Base-by-base conservation (phyloP, 139 green algal species). In the Chlamydomonas eustigma region DNA sequence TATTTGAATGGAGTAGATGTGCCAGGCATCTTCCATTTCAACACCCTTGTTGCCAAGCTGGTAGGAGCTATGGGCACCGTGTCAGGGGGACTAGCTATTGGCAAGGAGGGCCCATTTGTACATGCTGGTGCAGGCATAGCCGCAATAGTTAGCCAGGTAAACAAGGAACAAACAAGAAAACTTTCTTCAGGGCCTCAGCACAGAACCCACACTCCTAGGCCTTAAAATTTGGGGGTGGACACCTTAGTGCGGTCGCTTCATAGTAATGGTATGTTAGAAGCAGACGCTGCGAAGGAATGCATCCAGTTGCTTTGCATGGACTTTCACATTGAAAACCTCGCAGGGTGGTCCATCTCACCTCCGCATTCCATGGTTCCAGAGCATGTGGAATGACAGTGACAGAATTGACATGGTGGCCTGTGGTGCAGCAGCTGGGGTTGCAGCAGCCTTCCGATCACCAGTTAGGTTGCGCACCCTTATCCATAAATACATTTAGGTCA, bases 71-170 rank as follows among this genome's bases (percentile, higher is more conserved):
- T 95, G 2, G 87, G 88, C 25, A 86, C 82, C 3, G 90, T 96
- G 50, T 82, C 90, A n/a, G 92, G 85, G 0, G 90, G 91, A 0
- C 84, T 97, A 37, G 88, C 91, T 0, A 81, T 96, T 2, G 92
- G 92, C 63, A 96, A 96, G 78, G 92, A 97, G 76, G 92, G 92
- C 2, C 92, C 92, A 2, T 90, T 96, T 39, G 88, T 97, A 30
- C 92, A 97, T 78, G 92, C 88, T 3, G 85, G 85, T 8, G 81
- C 90, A 4, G 90, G 84, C 64, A 84, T 96, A 12, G 91, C 84
- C 2, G 85, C 90, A 3, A 74, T 89, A 33, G 18, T 91, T 12
- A 82, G 73, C 24, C 83, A 91, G 83, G 86, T 88, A 39, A 1
- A 74, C 24, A n/a, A n/a, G n/a, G n/a, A n/a, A n/a, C n/a, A n/a